Evolutionary conservation across 345 rosid species (phyloP), one percentile per base, ranked within the genome.

Genomic region (Pugionium cornutum): DNA sequence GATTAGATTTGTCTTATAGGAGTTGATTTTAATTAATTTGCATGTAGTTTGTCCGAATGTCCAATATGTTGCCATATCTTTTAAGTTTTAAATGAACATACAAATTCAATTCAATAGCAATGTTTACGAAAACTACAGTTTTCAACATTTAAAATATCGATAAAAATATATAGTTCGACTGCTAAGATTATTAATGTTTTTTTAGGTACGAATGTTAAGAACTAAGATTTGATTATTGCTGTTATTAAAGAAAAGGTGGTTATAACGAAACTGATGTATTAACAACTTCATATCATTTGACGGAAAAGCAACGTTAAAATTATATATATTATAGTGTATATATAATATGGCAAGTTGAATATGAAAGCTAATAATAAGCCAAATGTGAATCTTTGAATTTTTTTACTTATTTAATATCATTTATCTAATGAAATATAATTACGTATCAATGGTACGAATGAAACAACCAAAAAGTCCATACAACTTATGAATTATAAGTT

Each of bases 261-360:
- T 52, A 6, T 25, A 44, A 32, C 34, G 53, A 65, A 53, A 43
- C 34, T 43, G 60, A 66, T 30, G 53, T 41, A 7, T 53, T 25
- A 64, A 53, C 68, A 41, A 52, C 50, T 40, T 31, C 34, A 41
- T 41, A 40, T 41, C 50, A 64, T 64, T 52, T 52, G 50, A 52
- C 50, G 36, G 40, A 9, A 63, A 64, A 28, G 1, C 57, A 29
- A 41, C 11, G n/a, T 50, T 2, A 33, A 11, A n/a, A 44, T 40
- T 18, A 18, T 18, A 18, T 6, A 37, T 5, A 34, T 34, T 34
- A 34, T 34, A 40, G 9, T 7, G 1, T 7, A 40, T 7, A 39
- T 7, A 39, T 46, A 35, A 27, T 50, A 36, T 48, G 30, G 30
- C 67, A 37, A 4, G 58, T 37, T 49, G 58, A 49, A 37, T 27